Evolutionary conservation across 352 stramenopile genomes (phyloP).

Genomic region (Phytophthora foliorum): DNA sequence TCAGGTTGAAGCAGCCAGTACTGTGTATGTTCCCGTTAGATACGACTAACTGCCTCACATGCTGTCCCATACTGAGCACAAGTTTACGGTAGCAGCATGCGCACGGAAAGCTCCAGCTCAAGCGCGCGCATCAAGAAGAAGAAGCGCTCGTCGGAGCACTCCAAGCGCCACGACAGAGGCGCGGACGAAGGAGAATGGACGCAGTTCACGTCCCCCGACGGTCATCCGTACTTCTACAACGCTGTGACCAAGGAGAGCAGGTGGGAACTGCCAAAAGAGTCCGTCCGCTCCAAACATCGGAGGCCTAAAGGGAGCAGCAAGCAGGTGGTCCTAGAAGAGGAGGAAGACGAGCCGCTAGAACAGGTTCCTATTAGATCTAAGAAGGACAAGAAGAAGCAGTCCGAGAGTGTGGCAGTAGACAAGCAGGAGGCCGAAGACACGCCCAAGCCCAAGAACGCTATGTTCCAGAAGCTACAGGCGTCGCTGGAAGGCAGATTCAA

Average conservation of each 20-base stretch:
- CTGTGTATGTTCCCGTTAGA: not conserved
- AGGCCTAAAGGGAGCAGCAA: conserved; percentile 20
- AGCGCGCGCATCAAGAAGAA: conserved; percentile 30
- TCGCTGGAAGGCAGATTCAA: conserved; percentile 57
- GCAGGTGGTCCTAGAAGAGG: conserved; percentile 15
- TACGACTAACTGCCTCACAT: not conserved
- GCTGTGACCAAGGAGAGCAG: conserved; percentile 67
- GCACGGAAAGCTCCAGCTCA: conserved; percentile 1
- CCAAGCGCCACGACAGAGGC: conserved; percentile 5
- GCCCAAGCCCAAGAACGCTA: conserved; percentile 37
- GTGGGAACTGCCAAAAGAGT: conserved; percentile 58
- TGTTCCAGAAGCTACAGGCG: conserved; percentile 65
- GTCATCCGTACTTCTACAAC: conserved; percentile 76
- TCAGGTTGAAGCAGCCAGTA: not conserved
- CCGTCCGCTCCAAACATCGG: conserved; percentile 12
- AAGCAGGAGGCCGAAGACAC: not conserved
- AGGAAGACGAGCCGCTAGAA: not conserved
- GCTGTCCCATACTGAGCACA: not conserved
- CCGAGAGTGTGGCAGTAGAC: conserved; percentile 9
- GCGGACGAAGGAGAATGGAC: conserved; percentile 47
- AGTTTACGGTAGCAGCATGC: conserved; percentile 8
- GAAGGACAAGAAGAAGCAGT: conserved; percentile 16
- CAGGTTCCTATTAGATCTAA: conserved; percentile 4
- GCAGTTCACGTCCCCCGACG: conserved; percentile 67
- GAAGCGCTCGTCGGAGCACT: conserved; percentile 27